Conservation (phyloP, 306 rosid genomes). For the Clitoria ternatea region DNA sequence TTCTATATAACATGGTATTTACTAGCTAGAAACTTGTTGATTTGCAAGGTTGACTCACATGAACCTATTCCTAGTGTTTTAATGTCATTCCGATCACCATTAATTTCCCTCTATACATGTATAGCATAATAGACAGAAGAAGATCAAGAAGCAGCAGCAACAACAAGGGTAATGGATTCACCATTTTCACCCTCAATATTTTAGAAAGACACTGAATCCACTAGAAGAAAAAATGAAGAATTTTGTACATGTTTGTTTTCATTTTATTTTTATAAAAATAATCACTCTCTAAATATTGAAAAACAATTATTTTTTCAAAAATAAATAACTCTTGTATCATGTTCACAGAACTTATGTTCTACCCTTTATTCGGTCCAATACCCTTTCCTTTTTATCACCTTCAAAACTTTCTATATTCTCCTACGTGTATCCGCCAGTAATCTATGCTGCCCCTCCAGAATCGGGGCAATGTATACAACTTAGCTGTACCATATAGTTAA, state of each 20-base stretch:
- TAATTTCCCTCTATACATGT: too few relatives aligned
- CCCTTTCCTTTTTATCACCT: constrained; percentile 1
- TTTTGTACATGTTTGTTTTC: neutral
- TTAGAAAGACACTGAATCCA: neutral
- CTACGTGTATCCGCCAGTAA: neutral
- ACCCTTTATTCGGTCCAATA: neutral
- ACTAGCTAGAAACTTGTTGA: too few relatives aligned
- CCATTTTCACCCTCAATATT: constrained; percentile 3
- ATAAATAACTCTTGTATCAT: neutral
- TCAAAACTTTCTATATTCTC: constrained; percentile 27
- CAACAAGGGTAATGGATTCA: neutral
- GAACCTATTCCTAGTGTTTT: too few relatives aligned
- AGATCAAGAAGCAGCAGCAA: constrained; percentile 4
- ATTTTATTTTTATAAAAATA: neutral
- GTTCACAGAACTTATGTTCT: neutral
- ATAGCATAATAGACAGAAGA: too few relatives aligned
- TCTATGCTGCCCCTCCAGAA: neutral
- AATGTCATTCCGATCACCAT: too few relatives aligned
- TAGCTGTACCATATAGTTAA: constrained; percentile 44
- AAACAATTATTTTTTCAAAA: neutral
- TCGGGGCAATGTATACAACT: constrained; percentile 23
- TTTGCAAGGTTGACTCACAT: too few relatives aligned
- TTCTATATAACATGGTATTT: too few relatives aligned
- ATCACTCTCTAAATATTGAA: neutral
- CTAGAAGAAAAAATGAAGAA: neutral